Base-by-base conservation (phyloP, 1,284 basidiomycete genomes). In the Takashimella tepidaria region DNA sequence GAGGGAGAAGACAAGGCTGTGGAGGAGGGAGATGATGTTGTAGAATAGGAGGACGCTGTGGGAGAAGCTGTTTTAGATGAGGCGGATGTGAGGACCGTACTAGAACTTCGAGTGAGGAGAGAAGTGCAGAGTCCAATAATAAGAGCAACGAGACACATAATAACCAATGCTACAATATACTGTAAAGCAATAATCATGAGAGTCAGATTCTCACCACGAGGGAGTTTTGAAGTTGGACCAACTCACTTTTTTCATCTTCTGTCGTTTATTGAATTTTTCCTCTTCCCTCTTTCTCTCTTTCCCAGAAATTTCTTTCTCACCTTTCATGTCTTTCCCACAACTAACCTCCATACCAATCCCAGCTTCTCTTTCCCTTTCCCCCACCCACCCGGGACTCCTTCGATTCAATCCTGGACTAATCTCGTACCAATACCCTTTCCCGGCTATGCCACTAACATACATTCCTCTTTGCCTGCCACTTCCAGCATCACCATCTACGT, bases 61-160 rank as follows among this genome's bases (percentile, higher is more conserved):
- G 54, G 37, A n/a, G 47, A 12, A 22, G 54, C 11, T 5, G 31
- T 11, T 40, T 45, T 26, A 40, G 40, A 31, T 11, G 44, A 20
- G 26, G 20, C 45, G 41, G 51, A 26, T 19, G 53, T 40, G 16
- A 40, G 26, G 19, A 48, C 41, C 26, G 26, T 26, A 23, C 51
- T 49, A 37, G 42, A 52, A 21, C 47, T 45, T 48, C 50, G 54
- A 16, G 58, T 57, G 8, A 72, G 50, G 3, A 72, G 57, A 3
- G 68, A 51, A 5, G 63, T 62, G 45, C 68, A 70, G 24, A 70
- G 58, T 8, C 63, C 71, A 43, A 69, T 58, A 3, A 58, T 59
- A 13, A 69, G 47, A 3, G 63, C 59, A 8, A 64, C 61, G 6
- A 71, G 48, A 13, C 57, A 22, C 21, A 73, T 31, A 16, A 63